Evolutionary conservation across 129 eudicot species (phyloP).

Genomic region (Daucus carota): DH1_v3.0 NC_030385.2:21201501-21202000

Average conservation of each 20-base stretch:
- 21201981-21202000: background rate
- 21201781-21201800: slow-evolving; percentile 90
- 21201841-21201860: background rate
- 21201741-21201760: slow-evolving; percentile 99
- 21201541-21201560: too few relatives aligned
- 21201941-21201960: background rate
- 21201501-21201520: too few relatives aligned
- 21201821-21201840: background rate
- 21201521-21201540: too few relatives aligned
- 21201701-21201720: slow-evolving; percentile 78
- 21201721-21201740: slow-evolving; percentile 85
- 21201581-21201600: background rate
- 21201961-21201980: background rate
- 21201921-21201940: slow-evolving; percentile 53
- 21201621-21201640: background rate
- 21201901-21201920: slow-evolving; percentile 90
- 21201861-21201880: background rate
- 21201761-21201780: slow-evolving; percentile 97
- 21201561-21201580: too few relatives aligned
- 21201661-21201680: slow-evolving; percentile 93
- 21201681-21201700: slow-evolving; percentile 95
- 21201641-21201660: slow-evolving; percentile 9
- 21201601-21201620: background rate
- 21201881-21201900: background rate
- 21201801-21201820: slow-evolving; percentile 99